A percentile compares a stretch with the other conserved stretches of the same genome.
These are phyloP conservation scores for Ophiocordyceps camponoti-rufipedis DNA, from an alignment of 2,329 filamentous ascomycete species.

Conservation along the genomic window DNA sequence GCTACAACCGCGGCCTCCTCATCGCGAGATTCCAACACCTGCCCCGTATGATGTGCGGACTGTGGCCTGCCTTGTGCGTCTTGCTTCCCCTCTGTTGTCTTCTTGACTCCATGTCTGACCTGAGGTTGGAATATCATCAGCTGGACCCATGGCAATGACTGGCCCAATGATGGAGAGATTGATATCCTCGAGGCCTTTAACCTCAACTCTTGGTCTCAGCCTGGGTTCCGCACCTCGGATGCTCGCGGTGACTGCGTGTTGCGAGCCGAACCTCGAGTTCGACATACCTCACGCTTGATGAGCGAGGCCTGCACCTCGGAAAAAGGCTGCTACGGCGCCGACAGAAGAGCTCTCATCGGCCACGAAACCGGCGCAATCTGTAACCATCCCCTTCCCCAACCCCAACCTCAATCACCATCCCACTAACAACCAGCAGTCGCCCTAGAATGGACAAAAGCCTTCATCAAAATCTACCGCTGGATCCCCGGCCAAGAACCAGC, in stretches of 20 bases:
- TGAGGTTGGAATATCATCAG: neutral
- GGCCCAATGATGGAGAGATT: neutral
- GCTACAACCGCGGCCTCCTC: constrained; percentile 48
- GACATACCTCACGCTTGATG: constrained; percentile 8
- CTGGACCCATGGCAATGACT: neutral
- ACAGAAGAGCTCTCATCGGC: constrained; percentile 11
- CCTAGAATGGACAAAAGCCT: constrained; percentile 21
- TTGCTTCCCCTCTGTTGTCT: neutral
- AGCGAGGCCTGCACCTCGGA: constrained; percentile 12
- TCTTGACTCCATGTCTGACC: neutral
- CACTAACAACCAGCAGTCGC: constrained; percentile 10
- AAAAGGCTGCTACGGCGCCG: constrained; percentile 21
- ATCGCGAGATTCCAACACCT: constrained; percentile 54
- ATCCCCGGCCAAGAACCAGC: constrained; percentile 11
- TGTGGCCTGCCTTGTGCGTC: constrained; percentile 51
- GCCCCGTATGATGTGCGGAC: constrained; percentile 45
- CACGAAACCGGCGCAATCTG: constrained; percentile 19
- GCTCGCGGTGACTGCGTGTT: neutral
- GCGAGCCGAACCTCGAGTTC: neutral
- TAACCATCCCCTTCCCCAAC: constrained; percentile 23
- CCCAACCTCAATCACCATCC: too few species aligned
- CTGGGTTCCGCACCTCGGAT: neutral
- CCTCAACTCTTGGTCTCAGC: neutral
- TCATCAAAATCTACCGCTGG: constrained; percentile 25
- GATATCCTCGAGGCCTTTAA: neutral